Percentiles rank a stretch among this genome's conserved stretches.
Conservation (phyloP, 441 rosid genomes). For the Pelargonium cotyledonis region DNA sequence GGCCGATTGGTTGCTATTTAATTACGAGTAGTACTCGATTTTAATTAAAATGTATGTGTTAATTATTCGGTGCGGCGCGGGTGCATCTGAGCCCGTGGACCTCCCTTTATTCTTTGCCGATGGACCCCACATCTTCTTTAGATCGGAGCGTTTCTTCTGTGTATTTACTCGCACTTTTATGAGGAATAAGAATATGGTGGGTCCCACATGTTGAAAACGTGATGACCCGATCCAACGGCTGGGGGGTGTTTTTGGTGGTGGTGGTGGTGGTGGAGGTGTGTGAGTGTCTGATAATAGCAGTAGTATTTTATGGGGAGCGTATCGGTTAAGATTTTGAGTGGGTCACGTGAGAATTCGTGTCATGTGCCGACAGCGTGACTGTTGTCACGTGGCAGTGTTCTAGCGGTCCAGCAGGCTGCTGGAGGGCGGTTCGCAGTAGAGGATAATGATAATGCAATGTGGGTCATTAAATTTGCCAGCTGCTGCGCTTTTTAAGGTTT, state of each 20-base stretch:
- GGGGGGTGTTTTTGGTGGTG: no score
- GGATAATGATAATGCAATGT: not conserved
- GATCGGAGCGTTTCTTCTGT: not conserved
- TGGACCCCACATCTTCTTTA: not conserved
- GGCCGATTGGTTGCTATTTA: no score
- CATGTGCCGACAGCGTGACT: not conserved
- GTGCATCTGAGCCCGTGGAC: not conserved
- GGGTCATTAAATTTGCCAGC: not conserved
- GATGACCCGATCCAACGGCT: no score
- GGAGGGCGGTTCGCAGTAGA: not conserved
- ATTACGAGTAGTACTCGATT: no score
- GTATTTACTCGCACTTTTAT: no score
- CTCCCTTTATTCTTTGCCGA: not conserved
- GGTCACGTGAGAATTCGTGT: not conserved
- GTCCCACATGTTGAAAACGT: no score
- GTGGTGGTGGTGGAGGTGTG: no score
- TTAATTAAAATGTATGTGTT: not conserved
- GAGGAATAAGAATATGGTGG: no score
- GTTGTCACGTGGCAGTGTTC: not conserved
- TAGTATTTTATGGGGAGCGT: no score
- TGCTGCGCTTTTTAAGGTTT: not conserved
- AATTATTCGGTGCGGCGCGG: constrained; percentile 17
- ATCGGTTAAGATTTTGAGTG: no score
- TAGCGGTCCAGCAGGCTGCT: not conserved
- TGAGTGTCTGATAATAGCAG: no score